Percentiles rank a stretch among this genome's conserved stretches.
These are phyloP conservation scores for Trichoderma sp. DNA, from an alignment of 2,329 filamentous ascomycete genomes.

Conservation along the genomic window DNA sequence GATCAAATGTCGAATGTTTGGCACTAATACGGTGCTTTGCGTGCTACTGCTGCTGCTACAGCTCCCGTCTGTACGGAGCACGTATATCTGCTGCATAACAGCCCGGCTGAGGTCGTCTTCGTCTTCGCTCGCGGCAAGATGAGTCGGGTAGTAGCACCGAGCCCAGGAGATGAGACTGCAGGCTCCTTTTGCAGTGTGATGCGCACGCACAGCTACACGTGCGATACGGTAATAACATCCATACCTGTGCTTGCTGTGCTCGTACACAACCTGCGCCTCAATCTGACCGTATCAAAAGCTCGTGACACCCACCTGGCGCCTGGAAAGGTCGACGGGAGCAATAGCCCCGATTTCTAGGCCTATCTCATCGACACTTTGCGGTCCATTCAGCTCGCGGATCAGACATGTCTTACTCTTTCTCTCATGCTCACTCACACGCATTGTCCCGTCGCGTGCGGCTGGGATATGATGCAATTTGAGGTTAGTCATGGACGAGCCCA, in stretches of 20 bases:
- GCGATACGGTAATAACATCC: not conserved
- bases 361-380: not conserved
- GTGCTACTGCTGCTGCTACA: not conserved
- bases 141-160: constrained; percentile 9
- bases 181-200: not conserved
- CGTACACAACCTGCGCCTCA: not conserved
- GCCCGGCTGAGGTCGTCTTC: not conserved
- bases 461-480: not conserved
- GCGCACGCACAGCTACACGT: not conserved
- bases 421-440: not conserved
- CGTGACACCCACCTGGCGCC: not conserved
- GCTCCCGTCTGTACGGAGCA: not conserved
- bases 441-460: not conserved
- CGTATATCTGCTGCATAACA: not conserved
- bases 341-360: not conserved
- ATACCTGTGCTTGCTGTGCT: not conserved
- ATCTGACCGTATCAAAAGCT: not conserved
- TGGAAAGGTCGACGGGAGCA: not conserved
- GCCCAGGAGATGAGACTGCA: not conserved
- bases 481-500: not conserved
- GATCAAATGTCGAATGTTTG: not conserved
- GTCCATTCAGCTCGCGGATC: not conserved
- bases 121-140: not conserved
- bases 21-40: constrained; percentile 2
- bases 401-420: not conserved